phyloP scores from a whole-genome alignment of 345 rosid genomes.

The Syzygium oleosum region DNA sequence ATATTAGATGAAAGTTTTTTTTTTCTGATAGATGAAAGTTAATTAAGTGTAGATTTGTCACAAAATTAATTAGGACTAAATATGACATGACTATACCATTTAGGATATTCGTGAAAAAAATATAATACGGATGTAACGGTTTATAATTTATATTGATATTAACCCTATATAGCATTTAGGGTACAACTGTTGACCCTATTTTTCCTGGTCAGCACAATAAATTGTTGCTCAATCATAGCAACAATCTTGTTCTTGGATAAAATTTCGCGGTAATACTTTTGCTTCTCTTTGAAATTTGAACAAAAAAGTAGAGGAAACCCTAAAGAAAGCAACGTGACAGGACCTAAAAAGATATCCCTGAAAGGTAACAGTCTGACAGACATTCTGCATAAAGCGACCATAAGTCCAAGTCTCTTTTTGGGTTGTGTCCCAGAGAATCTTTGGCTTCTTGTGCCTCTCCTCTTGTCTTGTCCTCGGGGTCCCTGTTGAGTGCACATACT shows the following conservation, averaged over 20 bases:
- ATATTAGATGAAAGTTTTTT: neutral
- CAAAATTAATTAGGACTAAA: neutral
- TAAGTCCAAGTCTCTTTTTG: neutral
- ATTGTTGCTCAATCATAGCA: neutral
- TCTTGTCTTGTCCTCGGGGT: neutral
- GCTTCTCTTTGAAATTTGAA: neutral
- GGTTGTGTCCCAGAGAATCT: neutral
- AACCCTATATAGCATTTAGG: neutral
- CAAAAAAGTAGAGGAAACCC: neutral
- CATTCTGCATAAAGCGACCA: neutral
- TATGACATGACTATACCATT: accelerated
- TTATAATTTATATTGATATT: neutral
- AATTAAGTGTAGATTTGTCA: too few relatives aligned
- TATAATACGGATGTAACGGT: neutral
- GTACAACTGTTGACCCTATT: neutral
- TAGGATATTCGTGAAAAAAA: neutral
- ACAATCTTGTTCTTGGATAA: neutral
- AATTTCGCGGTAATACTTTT: neutral
- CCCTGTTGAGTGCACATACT: neutral
- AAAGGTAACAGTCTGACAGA: neutral
- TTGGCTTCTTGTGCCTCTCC: neutral
- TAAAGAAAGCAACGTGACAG: neutral
- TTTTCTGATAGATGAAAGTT: too few relatives aligned
- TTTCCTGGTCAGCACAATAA: neutral
- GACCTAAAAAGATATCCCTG: neutral